Evolutionary conservation across 495 filamentous ascomycete genomes (phyloP).

Genomic region (Talaromyces nanjingensis): DNA sequence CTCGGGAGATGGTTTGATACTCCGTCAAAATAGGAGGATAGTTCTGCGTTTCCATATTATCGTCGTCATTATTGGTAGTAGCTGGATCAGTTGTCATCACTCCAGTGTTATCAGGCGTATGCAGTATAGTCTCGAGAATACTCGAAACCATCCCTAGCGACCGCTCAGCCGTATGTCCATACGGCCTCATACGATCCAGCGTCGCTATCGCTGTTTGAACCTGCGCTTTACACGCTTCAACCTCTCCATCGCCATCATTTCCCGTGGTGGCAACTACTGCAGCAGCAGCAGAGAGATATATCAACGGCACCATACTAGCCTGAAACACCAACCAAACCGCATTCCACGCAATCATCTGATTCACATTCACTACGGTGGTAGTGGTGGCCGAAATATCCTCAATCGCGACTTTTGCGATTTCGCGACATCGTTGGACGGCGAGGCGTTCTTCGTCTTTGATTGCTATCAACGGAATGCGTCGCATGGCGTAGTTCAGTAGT

Average conservation of each 20-base stretch:
- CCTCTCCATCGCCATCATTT: constrained; percentile 47
- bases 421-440: constrained; percentile 61
- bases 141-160: constrained; percentile 61
- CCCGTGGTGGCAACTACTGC: constrained; percentile 26
- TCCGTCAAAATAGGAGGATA: background rate
- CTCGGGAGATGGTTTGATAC: constrained; percentile 9
- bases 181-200: constrained; percentile 62
- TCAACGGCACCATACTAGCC: constrained; percentile 67
- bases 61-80: background rate
- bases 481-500: constrained; percentile 63
- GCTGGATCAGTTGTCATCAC: background rate
- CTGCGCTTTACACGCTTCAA: constrained; percentile 40
- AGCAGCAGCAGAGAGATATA: constrained; percentile 48
- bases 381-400: constrained; percentile 52
- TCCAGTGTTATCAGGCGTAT: constrained; percentile 7
- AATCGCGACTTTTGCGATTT: constrained; percentile 63
- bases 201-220: constrained; percentile 62
- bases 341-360: constrained; percentile 76
- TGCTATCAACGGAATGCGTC: constrained; percentile 51
- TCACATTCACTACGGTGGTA: constrained; percentile 49
- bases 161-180: constrained; percentile 63
- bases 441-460: constrained; percentile 57
- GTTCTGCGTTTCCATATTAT: background rate
- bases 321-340: constrained; percentile 81
- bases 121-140: constrained; percentile 58